Base-by-base conservation (phyloP, 2,329 filamentous ascomycete species). In the Colletotrichum sp. region DNA sequence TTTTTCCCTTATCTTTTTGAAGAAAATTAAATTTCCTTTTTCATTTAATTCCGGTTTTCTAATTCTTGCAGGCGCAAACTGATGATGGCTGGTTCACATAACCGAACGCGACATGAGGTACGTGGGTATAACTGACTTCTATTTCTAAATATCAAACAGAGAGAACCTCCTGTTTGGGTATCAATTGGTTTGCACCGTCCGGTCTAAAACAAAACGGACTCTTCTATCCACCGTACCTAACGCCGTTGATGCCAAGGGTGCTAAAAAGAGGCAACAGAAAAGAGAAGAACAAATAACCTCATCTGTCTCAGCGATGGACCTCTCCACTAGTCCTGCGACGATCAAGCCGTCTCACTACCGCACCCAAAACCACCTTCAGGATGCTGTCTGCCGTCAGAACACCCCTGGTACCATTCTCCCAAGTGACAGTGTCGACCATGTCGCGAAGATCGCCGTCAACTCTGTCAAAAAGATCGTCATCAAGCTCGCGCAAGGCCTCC, bases 351-450 rank as follows among this genome's bases (percentile, higher is more conserved):
- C 82, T 81, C 38, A 95, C 91, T 10, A 98, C 94, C 0, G 92
- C 91, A 4, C 96, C 96, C 6, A 98, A 87, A 1, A 98, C 94
- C 32, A 92, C 91, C 85, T 98, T 98, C 76, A 98, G 85, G 58
- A 98, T 93, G 0, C 90, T 92, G 3, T 95, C 91, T 0, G 89
- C 93, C 1, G 91, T 92, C 61, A 98, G 86, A 9, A 78, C 79
- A 7, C 72, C 73, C 81, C 81, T 81, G 77, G 18, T 86, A 28
- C 85, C 85, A 24, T 86, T 83, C 10, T 85, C 86, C 89, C 94
- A 98, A 0, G 94, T 94, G 38, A 96, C 93, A 0, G 96, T 98
- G 84, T 98, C 96, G 18, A 98, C 95, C 81, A 98, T 98, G 85
- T 98, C 96, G 21, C 96, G 88, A 18, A 96, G 82, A 16, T 89